Base-by-base conservation (phyloP, 176 grass and related monocot genomes). In the Eremochloa ophiuroides region DNA sequence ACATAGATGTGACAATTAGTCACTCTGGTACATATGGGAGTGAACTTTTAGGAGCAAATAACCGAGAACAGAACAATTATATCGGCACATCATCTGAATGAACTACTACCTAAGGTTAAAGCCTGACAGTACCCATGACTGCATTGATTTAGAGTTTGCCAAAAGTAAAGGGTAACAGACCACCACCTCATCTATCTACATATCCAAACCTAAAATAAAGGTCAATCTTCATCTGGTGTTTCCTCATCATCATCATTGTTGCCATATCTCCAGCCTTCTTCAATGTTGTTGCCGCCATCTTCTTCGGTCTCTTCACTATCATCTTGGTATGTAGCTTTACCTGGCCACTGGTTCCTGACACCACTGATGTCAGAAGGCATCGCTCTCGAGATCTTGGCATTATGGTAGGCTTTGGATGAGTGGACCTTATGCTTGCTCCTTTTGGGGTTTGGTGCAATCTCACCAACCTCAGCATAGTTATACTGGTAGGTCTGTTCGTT, bases 141-240 rank as follows among this genome's bases (percentile, higher is more conserved):
- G 9, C 61, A 79, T 30, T 69, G 9, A 13, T 14, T 39, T 15
- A 61, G 28, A 44, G 74, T 75, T 33, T 13, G 44, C 69, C 8
- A 4, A 74, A 48, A 42, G 48, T 68, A 41, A 34, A 66, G 82
- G 42, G 20, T 25, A 41, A 26, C 15, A 18, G 76, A 53, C 29
- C 33, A 74, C 75, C 31, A 73, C 75, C 51, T 34, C 51, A 69
- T 70, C 71, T 76, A 85, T 37, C 41, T 89, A 85, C 51, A 65
- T 61, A n/a, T 27, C 58, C 23, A 61, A 61, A 61, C 23, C 58
- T 27, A 61, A 61, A 14, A 28, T 27, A 61, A 23, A 56, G 48
- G 39, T 87, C 83, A 96, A 75, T 93, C 88, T 89, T 96, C 93
- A 89, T 93, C 86, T 60, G 88, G 88, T 9, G 90, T 96, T 62